These are phyloP conservation scores for Podosphaera xanthii DNA, from an alignment of 2,329 filamentous ascomycete genomes.

Conservation along the genomic window DNA sequence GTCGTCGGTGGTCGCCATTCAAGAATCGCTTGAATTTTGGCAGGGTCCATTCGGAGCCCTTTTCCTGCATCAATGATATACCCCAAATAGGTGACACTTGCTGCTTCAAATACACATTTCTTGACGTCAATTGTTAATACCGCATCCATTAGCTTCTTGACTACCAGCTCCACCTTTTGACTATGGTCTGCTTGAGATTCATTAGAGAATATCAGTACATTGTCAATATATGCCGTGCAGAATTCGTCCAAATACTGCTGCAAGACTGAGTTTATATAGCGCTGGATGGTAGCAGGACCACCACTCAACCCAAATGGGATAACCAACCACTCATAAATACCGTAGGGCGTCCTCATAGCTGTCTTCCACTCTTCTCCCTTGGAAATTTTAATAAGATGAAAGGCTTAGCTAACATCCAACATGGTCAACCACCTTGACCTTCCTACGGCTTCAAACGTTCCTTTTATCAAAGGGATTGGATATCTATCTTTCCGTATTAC, in stretches of 20 bases:
- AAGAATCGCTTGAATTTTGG: constrained; percentile 2
- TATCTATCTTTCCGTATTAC: neutral
- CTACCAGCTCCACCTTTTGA: constrained; percentile 1
- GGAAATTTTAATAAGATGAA: neutral
- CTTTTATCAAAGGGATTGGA: neutral
- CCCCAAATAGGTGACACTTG: constrained; percentile 1
- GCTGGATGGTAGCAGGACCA: neutral
- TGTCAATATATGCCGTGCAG: constrained; percentile 2
- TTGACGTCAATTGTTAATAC: constrained; percentile 1
- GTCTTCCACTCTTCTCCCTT: constrained; percentile 2
- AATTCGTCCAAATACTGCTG: constrained; percentile 1
- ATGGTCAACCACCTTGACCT: neutral
- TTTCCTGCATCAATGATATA: constrained; percentile 1
- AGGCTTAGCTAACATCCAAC: neutral
- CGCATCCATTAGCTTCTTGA: neutral
- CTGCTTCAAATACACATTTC: constrained; percentile 2
- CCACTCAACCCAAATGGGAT: constrained; percentile 2
- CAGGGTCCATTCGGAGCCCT: constrained; percentile 1
- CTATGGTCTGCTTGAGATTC: neutral
- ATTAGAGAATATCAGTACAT: constrained; percentile 4
- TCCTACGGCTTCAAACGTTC: neutral
- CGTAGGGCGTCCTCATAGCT: constrained; percentile 1
- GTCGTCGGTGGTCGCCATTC: constrained; percentile 1
- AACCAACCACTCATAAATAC: constrained; percentile 1
- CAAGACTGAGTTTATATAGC: constrained; percentile 2